These are phyloP conservation scores for Botryosphaeria dothidea DNA, from an alignment of 2,329 filamentous ascomycete genomes.

Conservation along the genomic window DNA sequence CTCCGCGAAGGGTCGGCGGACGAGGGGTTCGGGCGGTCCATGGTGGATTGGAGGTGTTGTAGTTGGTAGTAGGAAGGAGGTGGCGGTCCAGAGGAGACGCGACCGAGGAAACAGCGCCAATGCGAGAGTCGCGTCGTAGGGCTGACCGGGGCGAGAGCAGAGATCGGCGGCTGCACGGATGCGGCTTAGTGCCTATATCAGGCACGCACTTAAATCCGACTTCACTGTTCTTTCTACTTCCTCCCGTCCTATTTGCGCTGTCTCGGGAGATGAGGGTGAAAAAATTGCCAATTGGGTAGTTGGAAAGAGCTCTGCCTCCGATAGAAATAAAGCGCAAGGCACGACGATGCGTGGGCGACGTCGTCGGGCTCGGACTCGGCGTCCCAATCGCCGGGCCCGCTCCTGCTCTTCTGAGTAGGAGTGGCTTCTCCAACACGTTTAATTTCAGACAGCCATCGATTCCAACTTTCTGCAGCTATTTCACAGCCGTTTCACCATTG, in stretches of 20 bases:
- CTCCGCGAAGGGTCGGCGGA: constrained; percentile 33
- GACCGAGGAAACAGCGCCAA: neutral
- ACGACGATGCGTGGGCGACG: neutral
- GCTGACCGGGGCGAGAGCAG: neutral
- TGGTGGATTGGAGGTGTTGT: constrained; percentile 11
- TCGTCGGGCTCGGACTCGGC: neutral
- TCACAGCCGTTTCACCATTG: neutral
- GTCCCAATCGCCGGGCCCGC: neutral
- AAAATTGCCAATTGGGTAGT: no score
- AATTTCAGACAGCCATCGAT: neutral
- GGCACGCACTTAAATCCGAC: constrained; percentile 12
- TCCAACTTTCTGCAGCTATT: neutral
- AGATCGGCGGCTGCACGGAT: constrained; percentile 1
- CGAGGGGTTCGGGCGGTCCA: constrained; percentile 25
- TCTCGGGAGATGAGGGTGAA: neutral
- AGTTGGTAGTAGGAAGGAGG: neutral
- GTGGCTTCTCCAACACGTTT: neutral
- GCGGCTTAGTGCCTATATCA: constrained; percentile 5
- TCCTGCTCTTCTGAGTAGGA: neutral
- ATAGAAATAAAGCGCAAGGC: neutral
- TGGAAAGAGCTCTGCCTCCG: no score
- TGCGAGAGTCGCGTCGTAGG: neutral
- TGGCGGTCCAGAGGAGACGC: neutral
- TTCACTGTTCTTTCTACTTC: neutral
- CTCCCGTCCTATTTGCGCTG: no score